Evolutionary conservation across 1,284 basidiomycete genomes (phyloP), one percentile per base, ranked within the genome.

Genomic region (Inonotus obliquus): DNA sequence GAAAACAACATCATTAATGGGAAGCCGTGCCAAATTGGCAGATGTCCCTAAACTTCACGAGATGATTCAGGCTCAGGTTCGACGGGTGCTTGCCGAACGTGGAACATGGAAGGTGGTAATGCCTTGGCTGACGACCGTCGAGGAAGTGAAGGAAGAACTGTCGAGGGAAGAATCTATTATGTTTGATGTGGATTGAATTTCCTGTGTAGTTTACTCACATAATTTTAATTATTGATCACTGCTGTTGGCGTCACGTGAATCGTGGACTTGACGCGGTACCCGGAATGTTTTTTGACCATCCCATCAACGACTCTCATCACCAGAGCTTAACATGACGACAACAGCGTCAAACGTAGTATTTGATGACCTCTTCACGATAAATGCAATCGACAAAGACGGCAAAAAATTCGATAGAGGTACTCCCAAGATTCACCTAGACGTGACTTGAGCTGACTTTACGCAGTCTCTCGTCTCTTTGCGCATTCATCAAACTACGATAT

Each of bases 391-490:
- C 79, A 87, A 87, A 72, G 94, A 96, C 72, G 96, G 97, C 59
- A 97, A 92, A 79, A 98, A 96, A 75, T 98, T 97, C 69, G 96
- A 98, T 75, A 81, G 96, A 87, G 96, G 96, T 96, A 65, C 70
- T 38, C 48, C 58, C 49, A 37, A 38, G 25, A 21, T 17, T 52
- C 14, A 38, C 14, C 27, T 19, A 17, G 27, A 4, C 21, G 4
- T 6, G 10, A 37, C 25, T 52, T 37, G 56, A 63, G 27, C 65
- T 61, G n/a, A 56, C 58, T 27, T 37, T 25, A 4, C 21, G 13
- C 69, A 93, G 94, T 97, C 35, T 96, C 94, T 37, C 88, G 94
- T 48, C 81, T 97, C 59, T 86, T 87, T 70, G 92, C 88, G 47
- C 84, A 84, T 66, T 94, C 92, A 14, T 86, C 90, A 76, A 94